Base-by-base conservation (phyloP, 1,284 basidiomycete genomes). In the Pseudozyma sp. region DNA sequence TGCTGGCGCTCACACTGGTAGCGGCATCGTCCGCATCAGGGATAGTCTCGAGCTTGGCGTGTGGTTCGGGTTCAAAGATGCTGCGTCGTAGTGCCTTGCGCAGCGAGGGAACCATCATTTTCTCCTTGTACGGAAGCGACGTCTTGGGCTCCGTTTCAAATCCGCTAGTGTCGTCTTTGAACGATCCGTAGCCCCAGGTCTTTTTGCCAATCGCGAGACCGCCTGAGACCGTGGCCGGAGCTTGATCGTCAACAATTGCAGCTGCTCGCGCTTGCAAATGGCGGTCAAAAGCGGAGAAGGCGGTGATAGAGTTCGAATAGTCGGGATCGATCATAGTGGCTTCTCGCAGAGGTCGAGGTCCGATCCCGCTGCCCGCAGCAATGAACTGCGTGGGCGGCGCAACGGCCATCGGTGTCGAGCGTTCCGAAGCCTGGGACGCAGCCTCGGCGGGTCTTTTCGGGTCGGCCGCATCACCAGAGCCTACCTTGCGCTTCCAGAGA, bases 91-190 rank as follows among this genome's bases (percentile, higher is more conserved):
- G 49, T 9, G 81, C 81, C 42, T 80, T 77, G 5, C 74, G 60
- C 34, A 82, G 69, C 30, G 81, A 80, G 1, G 82, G 82, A 17
- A 82, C 81, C 63, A 84, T 64, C 69, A 80, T 70, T 47, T 73
- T 76, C 42, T 84, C 82, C 45, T 80, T 80, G 63, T 79, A 82
- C 13, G 82, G 82, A 44, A 84, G 49, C 14, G 76, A 79, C 11
- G 82, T 84, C 64, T 84, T 84, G 17, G 82, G 81, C 66, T 84
- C 79, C 4, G 78, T 72, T 39, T 84, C 81, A 16, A 83, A 72
- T 1, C 75, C 77, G 37, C 68, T 67, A 14, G 50, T 69, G 31
- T 53, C 51, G 46, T 78, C 75, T 33, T 68, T 60, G 54, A 75
- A 70, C 19, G 72, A 75, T 30, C 67, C 72, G 35, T 75, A 75